These are phyloP conservation scores for Seiridium unicorne DNA, from an alignment of 2,329 filamentous ascomycete genomes.

Conservation along the genomic window DNA sequence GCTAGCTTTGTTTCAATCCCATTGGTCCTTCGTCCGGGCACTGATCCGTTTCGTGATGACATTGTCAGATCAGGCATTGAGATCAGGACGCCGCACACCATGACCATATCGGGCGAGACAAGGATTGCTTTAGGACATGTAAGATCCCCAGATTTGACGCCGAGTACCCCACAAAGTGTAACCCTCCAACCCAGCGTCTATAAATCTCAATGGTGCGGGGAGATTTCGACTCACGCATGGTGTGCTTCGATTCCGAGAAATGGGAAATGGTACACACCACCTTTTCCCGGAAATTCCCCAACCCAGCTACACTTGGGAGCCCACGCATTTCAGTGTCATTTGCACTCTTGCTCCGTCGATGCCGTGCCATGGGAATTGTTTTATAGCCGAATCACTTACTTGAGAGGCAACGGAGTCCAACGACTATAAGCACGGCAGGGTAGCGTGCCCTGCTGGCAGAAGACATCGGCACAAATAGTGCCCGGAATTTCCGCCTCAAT, in stretches of 20 bases:
- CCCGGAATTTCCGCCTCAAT: background rate
- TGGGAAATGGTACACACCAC: background rate
- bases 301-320: background rate
- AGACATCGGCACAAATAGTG: background rate
- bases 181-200: background rate
- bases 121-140: background rate
- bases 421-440: background rate
- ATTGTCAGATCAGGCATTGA: too few relatives aligned
- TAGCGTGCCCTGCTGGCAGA: background rate
- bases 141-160: background rate
- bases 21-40: too few relatives aligned
- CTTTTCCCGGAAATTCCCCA: background rate
- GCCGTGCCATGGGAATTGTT: background rate
- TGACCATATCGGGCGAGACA: background rate
- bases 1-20: too few relatives aligned
- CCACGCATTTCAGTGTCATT: background rate
- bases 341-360: background rate
- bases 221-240: background rate
- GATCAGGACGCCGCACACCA: background rate
- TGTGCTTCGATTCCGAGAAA: background rate
- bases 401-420: background rate
- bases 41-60: too few relatives aligned
- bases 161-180: background rate
- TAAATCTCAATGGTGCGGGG: background rate
- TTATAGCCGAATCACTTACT: background rate